Conservation (phyloP, 1,284 basidiomycete species). For the Trichosporon faecale region DNA sequence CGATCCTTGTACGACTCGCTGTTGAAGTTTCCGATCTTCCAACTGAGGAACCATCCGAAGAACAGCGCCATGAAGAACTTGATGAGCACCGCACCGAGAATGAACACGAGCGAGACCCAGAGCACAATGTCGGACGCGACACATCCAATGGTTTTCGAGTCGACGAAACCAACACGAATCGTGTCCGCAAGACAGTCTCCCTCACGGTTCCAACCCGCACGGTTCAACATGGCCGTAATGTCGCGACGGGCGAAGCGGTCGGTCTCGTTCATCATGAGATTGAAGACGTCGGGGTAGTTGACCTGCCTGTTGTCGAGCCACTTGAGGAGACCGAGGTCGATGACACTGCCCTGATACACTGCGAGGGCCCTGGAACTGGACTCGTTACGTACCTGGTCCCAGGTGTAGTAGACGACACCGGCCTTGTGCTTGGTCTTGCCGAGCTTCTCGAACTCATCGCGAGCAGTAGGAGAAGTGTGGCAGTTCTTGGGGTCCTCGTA, state of each 20-base stretch:
- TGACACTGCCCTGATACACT: slow-evolving; percentile 62
- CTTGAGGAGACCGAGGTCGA: slow-evolving; percentile 79
- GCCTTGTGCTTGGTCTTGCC: slow-evolving; percentile 49
- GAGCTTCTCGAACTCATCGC: slow-evolving; percentile 53
- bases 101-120: slow-evolving; percentile 93
- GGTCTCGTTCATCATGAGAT: slow-evolving; percentile 72
- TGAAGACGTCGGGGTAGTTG: slow-evolving; percentile 75
- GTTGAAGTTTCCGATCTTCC: slow-evolving; percentile 89
- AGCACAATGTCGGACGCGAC: slow-evolving; percentile 92
- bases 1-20: slow-evolving; percentile 90
- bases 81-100: slow-evolving; percentile 92
- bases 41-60: slow-evolving; percentile 96
- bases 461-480: slow-evolving; percentile 63
- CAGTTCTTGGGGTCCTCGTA: slow-evolving; percentile 68
- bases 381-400: slow-evolving; percentile 71
- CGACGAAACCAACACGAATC: slow-evolving; percentile 85
- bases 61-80: slow-evolving; percentile 95
- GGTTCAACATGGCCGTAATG: slow-evolving; percentile 74
- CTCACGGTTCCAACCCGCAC: slow-evolving; percentile 60
- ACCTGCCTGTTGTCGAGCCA: slow-evolving; percentile 79
- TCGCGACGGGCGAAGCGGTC: slow-evolving; percentile 69
- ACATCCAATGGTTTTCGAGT: slow-evolving; percentile 90
- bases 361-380: not conserved
- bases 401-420: slow-evolving; percentile 89
- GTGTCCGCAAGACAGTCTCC: slow-evolving; percentile 84